A percentile compares a stretch with the other conserved stretches of the same genome.
Evolutionary conservation across 768 basidiomycete species (phyloP).

Genomic region (Lyophyllum semitale): DNA sequence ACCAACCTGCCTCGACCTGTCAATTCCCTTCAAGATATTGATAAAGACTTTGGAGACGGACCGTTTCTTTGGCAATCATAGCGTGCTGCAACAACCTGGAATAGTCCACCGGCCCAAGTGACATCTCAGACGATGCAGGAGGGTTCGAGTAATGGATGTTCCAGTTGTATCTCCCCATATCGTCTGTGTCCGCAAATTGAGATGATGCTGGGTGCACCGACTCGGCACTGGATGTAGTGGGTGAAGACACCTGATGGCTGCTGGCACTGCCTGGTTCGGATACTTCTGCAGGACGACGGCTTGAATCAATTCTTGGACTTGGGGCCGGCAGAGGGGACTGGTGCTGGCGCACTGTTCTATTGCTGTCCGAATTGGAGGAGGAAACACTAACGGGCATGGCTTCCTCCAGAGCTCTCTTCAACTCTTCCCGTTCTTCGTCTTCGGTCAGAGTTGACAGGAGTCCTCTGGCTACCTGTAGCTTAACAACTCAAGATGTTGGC

Average conservation of each 20-base stretch:
- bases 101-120: constrained; percentile 28
- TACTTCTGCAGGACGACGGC: not conserved
- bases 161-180: constrained; percentile 30
- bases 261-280: not conserved
- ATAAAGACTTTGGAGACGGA: constrained; percentile 3
- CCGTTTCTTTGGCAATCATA: constrained; percentile 4
- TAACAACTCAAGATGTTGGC: constrained; percentile 6
- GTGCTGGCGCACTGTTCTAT: constrained; percentile 21
- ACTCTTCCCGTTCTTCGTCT: constrained; percentile 20
- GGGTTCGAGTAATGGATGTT: constrained; percentile 41
- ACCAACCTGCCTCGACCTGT: constrained; percentile 19
- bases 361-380: constrained; percentile 19
- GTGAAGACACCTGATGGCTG: constrained; percentile 1
- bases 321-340: not conserved
- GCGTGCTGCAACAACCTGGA: constrained; percentile 6
- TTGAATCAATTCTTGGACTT: not conserved
- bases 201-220: constrained; percentile 3
- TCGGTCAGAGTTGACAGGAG: not conserved
- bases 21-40: not conserved
- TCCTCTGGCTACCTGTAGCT: constrained; percentile 9
- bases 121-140: constrained; percentile 33
- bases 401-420: constrained; percentile 25
- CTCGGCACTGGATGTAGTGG: constrained; percentile 3
- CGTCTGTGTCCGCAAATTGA: not conserved
- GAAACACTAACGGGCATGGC: constrained; percentile 13